Conservation (phyloP, 495 filamentous ascomycete species). For the Penicillium steckii region DNA sequence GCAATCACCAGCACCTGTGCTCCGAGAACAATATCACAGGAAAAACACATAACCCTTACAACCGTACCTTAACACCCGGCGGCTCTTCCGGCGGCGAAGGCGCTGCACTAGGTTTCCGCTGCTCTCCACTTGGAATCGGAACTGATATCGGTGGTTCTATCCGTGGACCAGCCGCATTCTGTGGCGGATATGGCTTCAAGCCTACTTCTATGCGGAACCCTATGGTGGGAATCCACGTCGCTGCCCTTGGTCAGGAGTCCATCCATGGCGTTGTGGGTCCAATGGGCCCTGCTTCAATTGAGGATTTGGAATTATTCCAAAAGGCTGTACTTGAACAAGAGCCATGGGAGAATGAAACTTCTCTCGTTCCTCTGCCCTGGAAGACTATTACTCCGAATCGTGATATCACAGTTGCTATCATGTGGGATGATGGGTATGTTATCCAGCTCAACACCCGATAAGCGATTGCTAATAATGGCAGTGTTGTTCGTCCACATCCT, state of each 20-base stretch:
- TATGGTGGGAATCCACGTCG: constrained; percentile 32
- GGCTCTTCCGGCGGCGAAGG: constrained; percentile 70
- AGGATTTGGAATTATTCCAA: constrained; percentile 65
- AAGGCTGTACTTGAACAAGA: constrained; percentile 54
- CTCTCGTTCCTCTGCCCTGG: constrained; percentile 60
- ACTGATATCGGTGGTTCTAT: constrained; percentile 67
- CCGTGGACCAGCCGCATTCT: constrained; percentile 57
- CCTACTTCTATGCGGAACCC: constrained; percentile 58
- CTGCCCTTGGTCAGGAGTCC: constrained; percentile 56
- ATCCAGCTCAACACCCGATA: background rate
- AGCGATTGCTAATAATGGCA: background rate
- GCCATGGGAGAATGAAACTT: constrained; percentile 62
- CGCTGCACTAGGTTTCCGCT: constrained; percentile 60
- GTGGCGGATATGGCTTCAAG: constrained; percentile 57
- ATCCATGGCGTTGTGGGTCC: constrained; percentile 64
- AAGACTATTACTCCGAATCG: constrained; percentile 34
- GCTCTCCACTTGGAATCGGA: constrained; percentile 63
- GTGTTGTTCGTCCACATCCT: constrained; percentile 60
- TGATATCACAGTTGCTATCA: constrained; percentile 62
- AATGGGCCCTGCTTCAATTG: constrained; percentile 55
- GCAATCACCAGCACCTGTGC: constrained; percentile 33
- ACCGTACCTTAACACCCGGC: constrained; percentile 54
- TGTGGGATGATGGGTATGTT: constrained; percentile 63
- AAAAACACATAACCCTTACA: constrained; percentile 60
- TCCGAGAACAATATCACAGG: constrained; percentile 65